phyloP scores from a whole-genome alignment of 2,329 filamentous ascomycete species.

The Clarireedia monteithiana region DNA sequence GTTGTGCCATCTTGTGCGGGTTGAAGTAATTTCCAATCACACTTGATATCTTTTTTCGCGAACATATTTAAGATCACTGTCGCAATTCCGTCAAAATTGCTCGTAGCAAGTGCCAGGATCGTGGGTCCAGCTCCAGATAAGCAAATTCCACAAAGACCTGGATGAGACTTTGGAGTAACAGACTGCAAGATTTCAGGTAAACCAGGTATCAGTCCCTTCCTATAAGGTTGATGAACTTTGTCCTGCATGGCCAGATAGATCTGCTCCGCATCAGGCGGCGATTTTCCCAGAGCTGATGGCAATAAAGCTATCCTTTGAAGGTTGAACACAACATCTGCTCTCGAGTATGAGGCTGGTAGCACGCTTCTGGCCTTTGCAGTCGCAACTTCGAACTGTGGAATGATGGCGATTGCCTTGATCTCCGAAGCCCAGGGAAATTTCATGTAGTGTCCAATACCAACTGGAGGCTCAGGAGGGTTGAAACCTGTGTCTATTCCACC shows the following conservation, averaged over 20 bases:
- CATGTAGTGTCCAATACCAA: slow-evolving; percentile 91
- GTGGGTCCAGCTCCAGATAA: slow-evolving; percentile 92
- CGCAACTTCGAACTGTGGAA: slow-evolving; percentile 92
- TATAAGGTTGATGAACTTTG: slow-evolving; percentile 94
- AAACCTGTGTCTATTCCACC: slow-evolving; percentile 87
- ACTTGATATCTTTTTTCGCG: slow-evolving; percentile 63
- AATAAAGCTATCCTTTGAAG: slow-evolving; percentile 88
- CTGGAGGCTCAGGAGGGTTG: slow-evolving; percentile 78
- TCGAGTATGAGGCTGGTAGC: slow-evolving; percentile 69
- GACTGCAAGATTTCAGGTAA: slow-evolving; percentile 84
- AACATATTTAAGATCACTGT: slow-evolving; percentile 69
- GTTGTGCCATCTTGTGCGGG: slow-evolving; percentile 61
- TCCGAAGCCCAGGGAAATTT: slow-evolving; percentile 90
- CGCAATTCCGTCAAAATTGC: slow-evolving; percentile 84
- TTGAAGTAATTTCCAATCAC: slow-evolving; percentile 81
- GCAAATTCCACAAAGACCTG: slow-evolving; percentile 87
- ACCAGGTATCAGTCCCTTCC: slow-evolving; percentile 83
- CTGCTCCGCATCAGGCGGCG: slow-evolving; percentile 82
- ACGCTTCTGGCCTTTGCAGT: slow-evolving; percentile 86
- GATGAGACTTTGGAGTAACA: slow-evolving; percentile 80
- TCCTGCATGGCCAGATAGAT: slow-evolving; percentile 99
- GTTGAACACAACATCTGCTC: slow-evolving; percentile 85
- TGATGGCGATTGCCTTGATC: slow-evolving; percentile 95
- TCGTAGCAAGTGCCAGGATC: slow-evolving; percentile 84
- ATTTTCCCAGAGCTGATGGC: slow-evolving; percentile 80